Evolutionary conservation across 2,329 filamentous ascomycete species (phyloP), one percentile per base, ranked within the genome.

Genomic region (Alternaria alternata): DNA sequence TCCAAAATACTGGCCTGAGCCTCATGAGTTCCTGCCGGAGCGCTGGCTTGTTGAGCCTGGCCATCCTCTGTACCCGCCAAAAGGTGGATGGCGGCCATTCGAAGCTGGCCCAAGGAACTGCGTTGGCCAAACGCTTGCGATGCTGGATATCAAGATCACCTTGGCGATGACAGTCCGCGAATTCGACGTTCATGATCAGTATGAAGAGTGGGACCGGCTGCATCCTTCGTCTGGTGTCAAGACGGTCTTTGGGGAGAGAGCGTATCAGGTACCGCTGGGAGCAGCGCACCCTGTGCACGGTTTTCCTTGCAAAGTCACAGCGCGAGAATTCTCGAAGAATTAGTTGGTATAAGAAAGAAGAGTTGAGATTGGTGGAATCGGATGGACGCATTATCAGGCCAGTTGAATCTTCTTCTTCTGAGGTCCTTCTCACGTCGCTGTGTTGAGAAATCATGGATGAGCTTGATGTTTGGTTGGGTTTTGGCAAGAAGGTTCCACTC

Each of bases 251-350:
- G 63, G 54, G 0, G 63, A 65, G 22, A 61, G 61, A 30, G 63
- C 63, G 12, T 65, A 65, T 36, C 61, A 63, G 43, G 54, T 65
- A 4, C 57, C 56, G 44, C 56, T 60, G 24, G 65, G 64, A 14
- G 62, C 58, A n/a, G 58, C 64, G 28, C 65, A 68, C 47, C 65
- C 65, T 6, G 62, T 61, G 11, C 36, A 63, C 41, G 61, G 56
- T 4, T 66, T 60, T 34, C 64, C 83, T 64, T 86, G 86, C 76
- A 62, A 62, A 22, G 51, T 63, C 6, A 59, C 24, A 18, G 43
- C 28, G 8, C 43, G 26, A n/a, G 42, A 7, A 24, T 24, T 24
- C 24, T 24, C 0, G 1, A 2, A 24, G 24, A 24, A 1, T 24
- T 24, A 24, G 24, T 24, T 24, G 24, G 24, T 2, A 24, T 24